These are phyloP conservation scores for Leptosphaerulina australis DNA, from an alignment of 2,329 filamentous ascomycete species.

Conservation along the genomic window DNA sequence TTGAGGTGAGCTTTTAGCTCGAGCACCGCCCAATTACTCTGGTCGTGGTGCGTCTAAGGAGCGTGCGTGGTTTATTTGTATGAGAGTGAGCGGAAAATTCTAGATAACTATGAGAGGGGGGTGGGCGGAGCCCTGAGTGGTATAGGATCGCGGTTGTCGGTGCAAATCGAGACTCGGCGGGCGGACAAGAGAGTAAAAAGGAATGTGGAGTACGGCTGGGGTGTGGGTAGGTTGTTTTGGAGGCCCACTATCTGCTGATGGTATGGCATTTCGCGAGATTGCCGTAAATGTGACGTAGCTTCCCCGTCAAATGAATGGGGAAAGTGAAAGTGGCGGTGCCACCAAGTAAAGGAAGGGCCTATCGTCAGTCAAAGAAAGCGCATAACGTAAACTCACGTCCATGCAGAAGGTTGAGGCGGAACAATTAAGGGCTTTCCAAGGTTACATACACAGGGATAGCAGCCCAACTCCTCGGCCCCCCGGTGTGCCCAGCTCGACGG, in stretches of 20 bases:
- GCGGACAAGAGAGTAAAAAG: constrained; percentile 19
- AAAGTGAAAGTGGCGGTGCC: constrained; percentile 13
- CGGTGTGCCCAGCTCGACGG: constrained; percentile 23
- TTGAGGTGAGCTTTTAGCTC: constrained; percentile 13
- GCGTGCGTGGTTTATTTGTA: constrained; percentile 30
- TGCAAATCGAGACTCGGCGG: constrained; percentile 35
- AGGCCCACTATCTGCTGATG: constrained; percentile 11
- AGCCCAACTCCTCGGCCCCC: constrained; percentile 26
- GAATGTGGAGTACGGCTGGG: constrained; percentile 32
- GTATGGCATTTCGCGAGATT: constrained; percentile 29
- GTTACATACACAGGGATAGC: constrained; percentile 12
- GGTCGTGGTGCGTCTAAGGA: constrained; percentile 20
- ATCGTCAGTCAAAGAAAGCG: constrained; percentile 12
- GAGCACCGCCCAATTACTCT: not conserved
- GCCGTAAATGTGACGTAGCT: constrained; percentile 30
- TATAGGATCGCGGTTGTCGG: constrained; percentile 28
- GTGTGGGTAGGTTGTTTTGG: constrained; percentile 10
- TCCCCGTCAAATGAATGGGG: constrained; percentile 11
- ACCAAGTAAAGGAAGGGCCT: constrained; percentile 9
- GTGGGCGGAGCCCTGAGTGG: constrained; percentile 17
- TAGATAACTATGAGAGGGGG: constrained; percentile 17
- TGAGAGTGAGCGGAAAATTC: constrained; percentile 21
- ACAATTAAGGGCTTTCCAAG: constrained; percentile 12
- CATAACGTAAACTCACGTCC: too few species aligned
- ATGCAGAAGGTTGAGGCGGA: constrained; percentile 11